phyloP scores from a whole-genome alignment of 23 red algal genomes.

The Gracilaria caudata region DNA sequence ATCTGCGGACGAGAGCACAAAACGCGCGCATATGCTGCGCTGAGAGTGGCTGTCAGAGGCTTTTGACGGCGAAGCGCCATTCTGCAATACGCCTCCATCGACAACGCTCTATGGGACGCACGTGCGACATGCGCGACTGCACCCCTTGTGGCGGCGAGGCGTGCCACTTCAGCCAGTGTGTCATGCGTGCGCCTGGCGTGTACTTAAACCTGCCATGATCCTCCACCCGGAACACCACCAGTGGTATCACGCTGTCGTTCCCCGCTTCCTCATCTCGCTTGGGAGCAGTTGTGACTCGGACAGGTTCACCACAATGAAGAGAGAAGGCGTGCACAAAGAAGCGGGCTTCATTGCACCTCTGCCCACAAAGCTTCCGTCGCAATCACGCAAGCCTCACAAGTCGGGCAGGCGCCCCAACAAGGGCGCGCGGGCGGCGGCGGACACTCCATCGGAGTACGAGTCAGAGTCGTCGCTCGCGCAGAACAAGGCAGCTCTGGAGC shows the following conservation, averaged over 20 bases:
- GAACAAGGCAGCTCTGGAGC: conserved; percentile 26
- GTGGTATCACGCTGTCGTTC: too few species aligned
- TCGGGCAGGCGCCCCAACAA: background rate
- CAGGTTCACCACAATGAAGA: background rate
- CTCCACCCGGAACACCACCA: too few species aligned
- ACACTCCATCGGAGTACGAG: background rate
- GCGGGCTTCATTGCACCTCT: background rate
- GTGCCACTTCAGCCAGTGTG: background rate
- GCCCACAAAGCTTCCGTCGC: background rate
- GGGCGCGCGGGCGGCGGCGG: conserved; percentile 16
- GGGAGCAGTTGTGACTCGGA: too few species aligned
- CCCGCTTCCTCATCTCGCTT: too few species aligned
- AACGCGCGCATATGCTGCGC: too few species aligned
- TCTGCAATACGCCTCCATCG: too few species aligned
- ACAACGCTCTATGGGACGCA: too few species aligned
- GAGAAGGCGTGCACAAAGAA: background rate
- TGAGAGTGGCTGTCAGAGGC: too few species aligned
- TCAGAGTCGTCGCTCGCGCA: conserved; percentile 7
- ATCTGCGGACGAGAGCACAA: background rate
- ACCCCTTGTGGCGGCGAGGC: background rate
- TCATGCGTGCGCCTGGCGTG: background rate
- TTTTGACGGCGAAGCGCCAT: too few species aligned
- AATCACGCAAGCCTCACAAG: background rate
- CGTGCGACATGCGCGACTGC: background rate
- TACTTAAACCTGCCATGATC: background rate